These are phyloP conservation scores for Austropuccinia psidii DNA, from an alignment of 1,284 basidiomycete species.

Conservation along the genomic window DNA sequence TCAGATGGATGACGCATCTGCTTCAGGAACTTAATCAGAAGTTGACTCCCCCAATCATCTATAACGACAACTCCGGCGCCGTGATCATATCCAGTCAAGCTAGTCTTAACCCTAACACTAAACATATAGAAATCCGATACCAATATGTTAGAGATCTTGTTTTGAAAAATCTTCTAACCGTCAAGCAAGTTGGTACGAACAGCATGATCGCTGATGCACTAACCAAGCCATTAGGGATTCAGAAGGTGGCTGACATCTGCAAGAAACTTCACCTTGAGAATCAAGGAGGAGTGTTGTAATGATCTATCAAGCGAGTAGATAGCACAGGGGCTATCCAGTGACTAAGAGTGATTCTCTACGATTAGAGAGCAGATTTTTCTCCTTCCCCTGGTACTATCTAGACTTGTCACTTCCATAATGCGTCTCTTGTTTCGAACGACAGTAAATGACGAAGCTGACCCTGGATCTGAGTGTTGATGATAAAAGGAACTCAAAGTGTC, in stretches of 20 bases:
- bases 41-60: neutral
- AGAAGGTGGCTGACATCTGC: neutral
- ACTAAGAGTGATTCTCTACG: too few species aligned
- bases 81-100: neutral
- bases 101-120: neutral
- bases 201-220: neutral
- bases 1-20: neutral
- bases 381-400: too few species aligned
- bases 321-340: too few species aligned
- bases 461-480: too few species aligned
- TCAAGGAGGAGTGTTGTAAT: too few species aligned
- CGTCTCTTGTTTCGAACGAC: too few species aligned
- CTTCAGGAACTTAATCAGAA: neutral
- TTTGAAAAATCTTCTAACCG: neutral
- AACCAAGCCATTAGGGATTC: neutral
- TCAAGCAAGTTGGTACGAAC: neutral
- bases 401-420: too few species aligned
- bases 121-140: constrained; percentile 21
- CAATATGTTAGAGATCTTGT: constrained; percentile 8
- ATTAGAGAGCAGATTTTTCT: too few species aligned
- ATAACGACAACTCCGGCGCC: neutral
- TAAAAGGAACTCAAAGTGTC: too few species aligned
- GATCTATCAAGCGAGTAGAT: too few species aligned
- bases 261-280: too few species aligned
- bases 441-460: too few species aligned